These are phyloP conservation scores for Eucalyptus sp. DNA, from an alignment of 345 rosid genomes.

Conservation along the genomic window DNA sequence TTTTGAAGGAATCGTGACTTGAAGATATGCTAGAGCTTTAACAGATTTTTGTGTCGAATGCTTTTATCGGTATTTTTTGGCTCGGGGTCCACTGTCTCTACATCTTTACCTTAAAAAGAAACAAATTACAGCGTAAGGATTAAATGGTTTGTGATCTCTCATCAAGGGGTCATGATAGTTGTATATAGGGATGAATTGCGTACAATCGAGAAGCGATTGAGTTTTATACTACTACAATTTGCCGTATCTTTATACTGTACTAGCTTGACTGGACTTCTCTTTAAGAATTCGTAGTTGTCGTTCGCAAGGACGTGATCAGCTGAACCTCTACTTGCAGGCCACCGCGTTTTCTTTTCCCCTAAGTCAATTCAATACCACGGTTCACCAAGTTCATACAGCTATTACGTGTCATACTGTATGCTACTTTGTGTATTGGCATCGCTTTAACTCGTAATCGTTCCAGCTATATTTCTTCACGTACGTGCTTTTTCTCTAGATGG, in stretches of 20 bases:
- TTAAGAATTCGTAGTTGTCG: background rate
- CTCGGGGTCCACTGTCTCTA: background rate
- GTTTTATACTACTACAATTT: background rate
- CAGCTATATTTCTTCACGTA: background rate
- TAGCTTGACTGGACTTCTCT: background rate
- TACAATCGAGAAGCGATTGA: background rate
- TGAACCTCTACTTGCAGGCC: background rate
- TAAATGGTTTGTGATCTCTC: background rate
- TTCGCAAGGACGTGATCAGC: background rate
- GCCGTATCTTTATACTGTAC: background rate
- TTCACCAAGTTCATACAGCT: background rate
- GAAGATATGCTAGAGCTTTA: background rate
- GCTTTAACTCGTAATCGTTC: background rate
- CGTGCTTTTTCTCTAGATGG: background rate
- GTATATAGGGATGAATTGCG: background rate
- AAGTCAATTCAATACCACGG: background rate
- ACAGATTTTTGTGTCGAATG: background rate
- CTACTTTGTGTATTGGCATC: background rate
- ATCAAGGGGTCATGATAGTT: background rate
- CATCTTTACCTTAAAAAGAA: background rate
- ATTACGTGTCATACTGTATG: background rate
- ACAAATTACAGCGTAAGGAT: background rate
- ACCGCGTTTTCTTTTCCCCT: background rate
- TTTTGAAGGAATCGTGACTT: background rate
- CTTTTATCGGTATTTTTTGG: background rate